Percentiles rank a stretch among this genome's conserved stretches.
These are phyloP conservation scores for Rhynchospora pubera DNA, from an alignment of 176 grass and related monocot genomes.

Conservation along the genomic window DNA sequence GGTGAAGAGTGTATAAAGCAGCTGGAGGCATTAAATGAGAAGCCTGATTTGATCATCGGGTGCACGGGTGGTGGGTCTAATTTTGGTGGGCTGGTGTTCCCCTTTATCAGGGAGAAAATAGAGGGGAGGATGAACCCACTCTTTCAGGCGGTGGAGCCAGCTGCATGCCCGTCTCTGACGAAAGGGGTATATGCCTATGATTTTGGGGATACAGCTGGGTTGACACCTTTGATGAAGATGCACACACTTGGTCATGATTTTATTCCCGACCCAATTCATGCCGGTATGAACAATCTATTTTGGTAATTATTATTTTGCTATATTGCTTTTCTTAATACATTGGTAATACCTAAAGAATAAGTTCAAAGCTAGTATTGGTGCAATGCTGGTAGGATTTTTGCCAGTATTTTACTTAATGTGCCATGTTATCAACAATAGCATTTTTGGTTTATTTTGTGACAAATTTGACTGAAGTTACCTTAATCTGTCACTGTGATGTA, in stretches of 20 bases:
- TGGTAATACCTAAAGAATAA: neutral
- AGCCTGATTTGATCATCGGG: constrained; percentile 63
- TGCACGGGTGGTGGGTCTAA: constrained; percentile 96
- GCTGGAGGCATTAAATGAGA: constrained; percentile 54
- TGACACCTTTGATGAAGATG: constrained; percentile 98
- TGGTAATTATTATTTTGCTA: neutral
- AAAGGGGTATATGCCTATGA: constrained; percentile 78
- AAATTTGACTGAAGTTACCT: neutral
- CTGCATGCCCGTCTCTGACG: constrained; percentile 81
- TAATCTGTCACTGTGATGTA: neutral
- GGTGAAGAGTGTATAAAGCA: constrained; percentile 87
- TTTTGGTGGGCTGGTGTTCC: constrained; percentile 72
- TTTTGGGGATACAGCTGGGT: constrained; percentile 69
- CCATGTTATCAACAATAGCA: neutral
- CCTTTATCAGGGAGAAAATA: constrained; percentile 87
- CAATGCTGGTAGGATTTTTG: neutral
- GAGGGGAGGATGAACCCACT: constrained; percentile 49
- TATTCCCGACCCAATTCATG: constrained; percentile 86
- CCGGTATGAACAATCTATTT: constrained; percentile 28
- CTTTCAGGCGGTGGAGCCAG: constrained; percentile 79
- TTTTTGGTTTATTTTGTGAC: neutral
- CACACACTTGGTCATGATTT: constrained; percentile 92
- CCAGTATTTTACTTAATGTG: neutral
- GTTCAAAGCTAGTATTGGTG: neutral
- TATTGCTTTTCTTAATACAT: neutral